Evolutionary conservation across 2,329 filamentous ascomycete species (phyloP).

Genomic region (Leptographium galeiforme): DNA sequence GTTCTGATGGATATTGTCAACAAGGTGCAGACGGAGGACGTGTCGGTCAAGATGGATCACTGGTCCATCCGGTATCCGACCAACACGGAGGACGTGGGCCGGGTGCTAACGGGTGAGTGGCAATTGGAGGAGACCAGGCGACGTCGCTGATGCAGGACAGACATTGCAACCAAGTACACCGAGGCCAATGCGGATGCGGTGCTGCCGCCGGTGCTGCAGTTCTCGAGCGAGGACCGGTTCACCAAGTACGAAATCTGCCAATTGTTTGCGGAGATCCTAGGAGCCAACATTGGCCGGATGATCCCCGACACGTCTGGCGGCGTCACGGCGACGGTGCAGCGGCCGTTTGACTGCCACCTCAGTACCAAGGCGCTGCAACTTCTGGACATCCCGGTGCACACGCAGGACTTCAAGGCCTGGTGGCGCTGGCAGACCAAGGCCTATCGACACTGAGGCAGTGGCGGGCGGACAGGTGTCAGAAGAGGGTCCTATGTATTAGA

Average conservation of each 20-base stretch:
- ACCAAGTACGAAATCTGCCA: constrained; percentile 87
- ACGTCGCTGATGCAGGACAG: constrained; percentile 22
- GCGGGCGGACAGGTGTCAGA: no score
- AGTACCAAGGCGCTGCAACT: constrained; percentile 62
- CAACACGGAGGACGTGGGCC: constrained; percentile 74
- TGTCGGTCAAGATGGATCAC: constrained; percentile 66
- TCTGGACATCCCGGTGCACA: constrained; percentile 60
- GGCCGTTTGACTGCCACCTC: constrained; percentile 80
- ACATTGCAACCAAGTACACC: constrained; percentile 59
- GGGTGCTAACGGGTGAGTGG: constrained; percentile 33
- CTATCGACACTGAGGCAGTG: constrained; percentile 32
- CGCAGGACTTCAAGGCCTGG: constrained; percentile 67
- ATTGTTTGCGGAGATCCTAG: constrained; percentile 66
- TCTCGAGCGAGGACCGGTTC: constrained; percentile 72
- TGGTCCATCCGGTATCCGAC: constrained; percentile 78
- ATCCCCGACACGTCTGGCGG: constrained; percentile 57
- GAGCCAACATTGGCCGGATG: constrained; percentile 54
- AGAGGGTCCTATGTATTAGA: no score
- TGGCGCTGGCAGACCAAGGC: constrained; percentile 56
- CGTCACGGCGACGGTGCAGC: constrained; percentile 56
- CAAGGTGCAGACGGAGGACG: constrained; percentile 53
- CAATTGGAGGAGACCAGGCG: not conserved
- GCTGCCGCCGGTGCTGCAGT: constrained; percentile 64
- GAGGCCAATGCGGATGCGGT: constrained; percentile 28
- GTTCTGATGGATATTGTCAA: constrained; percentile 62